Conservation (phyloP, 2,329 filamentous ascomycete genomes). For the Fusarium heterosporum region DNA sequence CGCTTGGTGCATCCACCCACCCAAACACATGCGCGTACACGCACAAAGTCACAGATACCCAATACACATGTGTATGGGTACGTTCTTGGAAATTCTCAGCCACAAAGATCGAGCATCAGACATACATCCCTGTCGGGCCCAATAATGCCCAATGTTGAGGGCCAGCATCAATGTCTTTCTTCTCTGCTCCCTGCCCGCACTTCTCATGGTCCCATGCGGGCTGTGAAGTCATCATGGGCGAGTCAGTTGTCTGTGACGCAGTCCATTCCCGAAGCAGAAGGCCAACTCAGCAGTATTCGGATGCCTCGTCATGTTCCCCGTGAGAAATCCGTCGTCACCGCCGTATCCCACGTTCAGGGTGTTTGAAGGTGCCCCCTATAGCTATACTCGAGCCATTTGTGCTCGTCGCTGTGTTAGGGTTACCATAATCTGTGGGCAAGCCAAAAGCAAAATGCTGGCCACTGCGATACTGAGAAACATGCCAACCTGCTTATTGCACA, state of each 20-base stretch:
- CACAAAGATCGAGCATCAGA: constrained; percentile 34
- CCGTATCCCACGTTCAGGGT: constrained; percentile 30
- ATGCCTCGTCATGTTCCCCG: constrained; percentile 38
- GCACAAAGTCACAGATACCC: constrained; percentile 24
- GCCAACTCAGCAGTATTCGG: constrained; percentile 48
- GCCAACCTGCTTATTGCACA: constrained; percentile 7
- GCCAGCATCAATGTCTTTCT: constrained; percentile 18
- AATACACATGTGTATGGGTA: constrained; percentile 36
- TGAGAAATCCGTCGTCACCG: constrained; percentile 37
- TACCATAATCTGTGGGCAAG: constrained; percentile 19
- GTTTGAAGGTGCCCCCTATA: constrained; percentile 23
- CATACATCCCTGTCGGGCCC: constrained; percentile 41
- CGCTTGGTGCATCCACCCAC: constrained; percentile 37
- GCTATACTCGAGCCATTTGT: constrained; percentile 22
- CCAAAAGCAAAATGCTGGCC: constrained; percentile 21
- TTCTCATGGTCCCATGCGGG: constrained; percentile 43
- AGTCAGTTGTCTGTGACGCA: constrained; percentile 46
- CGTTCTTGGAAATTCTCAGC: constrained; percentile 36
- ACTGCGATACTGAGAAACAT: constrained; percentile 18
- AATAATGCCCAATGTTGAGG: constrained; percentile 44
- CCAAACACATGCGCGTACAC: constrained; percentile 26
- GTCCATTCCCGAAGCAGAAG: constrained; percentile 50
- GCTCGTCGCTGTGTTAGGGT: constrained; percentile 23
- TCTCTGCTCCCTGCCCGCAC: constrained; percentile 20
- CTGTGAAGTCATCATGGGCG: constrained; percentile 46